Base-by-base conservation (phyloP, 805 yeast genomes). In the Nakazawaea ernobii region DNA sequence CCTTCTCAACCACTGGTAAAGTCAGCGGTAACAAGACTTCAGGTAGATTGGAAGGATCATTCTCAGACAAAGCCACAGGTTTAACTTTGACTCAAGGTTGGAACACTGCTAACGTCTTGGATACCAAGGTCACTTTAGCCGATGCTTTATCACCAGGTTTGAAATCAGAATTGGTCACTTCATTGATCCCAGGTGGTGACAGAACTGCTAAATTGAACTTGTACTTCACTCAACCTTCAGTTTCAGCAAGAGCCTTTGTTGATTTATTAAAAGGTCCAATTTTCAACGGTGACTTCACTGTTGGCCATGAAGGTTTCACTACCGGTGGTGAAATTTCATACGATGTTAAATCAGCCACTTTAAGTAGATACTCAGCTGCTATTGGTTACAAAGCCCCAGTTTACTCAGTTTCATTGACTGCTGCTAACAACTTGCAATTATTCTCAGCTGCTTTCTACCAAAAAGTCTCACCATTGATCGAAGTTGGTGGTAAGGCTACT, bases 311-410 rank as follows among this genome's bases (percentile, higher is more conserved):
- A 61, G 97, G 97, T 61, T 84, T 90, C 80, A 82, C 95, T 59
- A 92, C 92, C 60, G 99, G 99, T 74, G 95, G 91, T 59, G 96
- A 94, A 75, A 82, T 92, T 66, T 94, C 96, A 61, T 94, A 94
- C 79, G 98, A 94, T 75, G 88, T 94, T 66, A 77, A 87, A 60
- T 79, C 86, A 58, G 98, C 97, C 65, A 79, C 88, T 70, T 84
- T 94, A 67, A 86, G 96, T 72, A 87, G 87, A 71, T 90, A 90
- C 82, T 83, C 97, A 52, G 85, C 91, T 53, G 96, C 95, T 60
- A 75, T 87, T 60, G 98, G 97, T 66, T 94, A 89, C 86, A 75
- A 86, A 65, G 88, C 87, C 65, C 86, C 91, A 57, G 77, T 82
- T 61, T 92, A 90, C 82, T 77, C 95, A 53, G 80, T 89, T 52